Evolutionary conservation across 768 basidiomycete genomes (phyloP).

Genomic region (Phaeotremella skinneri): DNA sequence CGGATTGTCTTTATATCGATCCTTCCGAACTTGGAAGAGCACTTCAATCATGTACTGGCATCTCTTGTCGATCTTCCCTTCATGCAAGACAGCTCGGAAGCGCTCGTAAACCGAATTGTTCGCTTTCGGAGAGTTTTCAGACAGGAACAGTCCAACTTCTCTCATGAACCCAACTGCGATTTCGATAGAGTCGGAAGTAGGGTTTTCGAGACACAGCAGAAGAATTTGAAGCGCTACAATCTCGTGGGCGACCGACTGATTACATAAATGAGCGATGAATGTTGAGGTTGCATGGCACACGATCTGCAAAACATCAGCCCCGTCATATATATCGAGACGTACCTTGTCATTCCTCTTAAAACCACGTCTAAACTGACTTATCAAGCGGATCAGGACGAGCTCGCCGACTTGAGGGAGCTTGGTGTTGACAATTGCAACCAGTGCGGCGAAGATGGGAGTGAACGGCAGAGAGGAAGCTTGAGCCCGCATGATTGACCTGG

Average conservation of each 20-base stretch:
- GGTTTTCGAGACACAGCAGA: conserved; percentile 88
- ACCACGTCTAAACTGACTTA: conserved; percentile 89
- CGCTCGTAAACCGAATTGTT: conserved; percentile 94
- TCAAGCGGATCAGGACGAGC: conserved; percentile 77
- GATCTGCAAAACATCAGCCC: conserved; percentile 57
- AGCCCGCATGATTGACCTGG: conserved; percentile 95
- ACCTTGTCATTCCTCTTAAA: conserved; percentile 99
- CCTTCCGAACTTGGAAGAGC: conserved; percentile 96
- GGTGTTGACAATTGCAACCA: conserved; percentile 92
- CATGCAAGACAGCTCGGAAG: conserved; percentile 94
- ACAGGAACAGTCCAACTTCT: conserved; percentile 91
- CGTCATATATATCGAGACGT: conserved; percentile 33
- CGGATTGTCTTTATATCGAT: conserved; percentile 99
- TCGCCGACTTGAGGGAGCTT: conserved; percentile 97
- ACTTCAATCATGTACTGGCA: conserved; percentile 99
- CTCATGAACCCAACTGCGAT: conserved; percentile 97
- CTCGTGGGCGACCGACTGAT: conserved; percentile 90
- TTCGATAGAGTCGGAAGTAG: conserved; percentile 96
- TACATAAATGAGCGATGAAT: conserved; percentile 84
- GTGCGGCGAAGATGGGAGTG: conserved; percentile 91
- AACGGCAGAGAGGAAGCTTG: conserved; percentile 96
- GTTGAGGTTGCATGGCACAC: conserved; percentile 91
- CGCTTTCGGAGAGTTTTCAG: conserved; percentile 90
- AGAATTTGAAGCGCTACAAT: conserved; percentile 93
- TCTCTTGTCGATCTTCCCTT: conserved; percentile 89